Conservation (phyloP, 257 asterid genomes). For the Schizonepeta tenuifolia region DNA sequence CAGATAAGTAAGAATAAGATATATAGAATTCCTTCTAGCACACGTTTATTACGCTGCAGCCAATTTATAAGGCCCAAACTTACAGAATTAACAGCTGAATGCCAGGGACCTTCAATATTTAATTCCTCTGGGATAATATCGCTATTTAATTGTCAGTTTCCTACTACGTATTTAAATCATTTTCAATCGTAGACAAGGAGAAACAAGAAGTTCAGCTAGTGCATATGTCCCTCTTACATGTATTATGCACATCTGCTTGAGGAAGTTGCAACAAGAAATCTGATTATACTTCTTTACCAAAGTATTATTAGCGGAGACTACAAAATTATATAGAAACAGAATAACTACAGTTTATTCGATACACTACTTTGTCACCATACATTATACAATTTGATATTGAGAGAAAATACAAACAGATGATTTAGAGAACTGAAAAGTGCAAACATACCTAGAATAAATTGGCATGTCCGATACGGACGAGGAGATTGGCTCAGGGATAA, state of each 20-base stretch:
- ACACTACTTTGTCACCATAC: background rate
- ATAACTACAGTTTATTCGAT: background rate
- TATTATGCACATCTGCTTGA: conserved; percentile 10
- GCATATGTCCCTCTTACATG: conserved; percentile 1
- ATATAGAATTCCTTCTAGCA: background rate
- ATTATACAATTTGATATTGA: conserved; percentile 9
- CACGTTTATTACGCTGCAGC: conserved; percentile 4
- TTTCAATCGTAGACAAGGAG: conserved; percentile 11
- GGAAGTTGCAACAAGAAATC: conserved; percentile 14
- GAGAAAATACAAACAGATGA: conserved; percentile 7
- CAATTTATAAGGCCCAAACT: background rate
- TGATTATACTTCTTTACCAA: conserved; percentile 16
- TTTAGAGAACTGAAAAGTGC: conserved; percentile 23
- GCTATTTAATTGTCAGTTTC: conserved; percentile 8
- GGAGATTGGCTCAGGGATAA: conserved; percentile 75
- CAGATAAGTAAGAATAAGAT: background rate
- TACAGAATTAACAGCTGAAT: conserved; percentile 7
- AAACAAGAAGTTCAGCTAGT: conserved; percentile 12
- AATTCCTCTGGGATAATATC: conserved; percentile 4
- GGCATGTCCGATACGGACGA: conserved; percentile 84
- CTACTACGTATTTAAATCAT: conserved; percentile 17
- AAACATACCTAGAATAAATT: conserved; percentile 83
- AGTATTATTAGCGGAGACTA: conserved; percentile 5
- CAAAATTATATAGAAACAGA: conserved; percentile 17
- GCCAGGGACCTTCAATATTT: conserved; percentile 12